phyloP scores from a whole-genome alignment of 164 flowering plant species.

The Chimonanthus praecox region DNA sequence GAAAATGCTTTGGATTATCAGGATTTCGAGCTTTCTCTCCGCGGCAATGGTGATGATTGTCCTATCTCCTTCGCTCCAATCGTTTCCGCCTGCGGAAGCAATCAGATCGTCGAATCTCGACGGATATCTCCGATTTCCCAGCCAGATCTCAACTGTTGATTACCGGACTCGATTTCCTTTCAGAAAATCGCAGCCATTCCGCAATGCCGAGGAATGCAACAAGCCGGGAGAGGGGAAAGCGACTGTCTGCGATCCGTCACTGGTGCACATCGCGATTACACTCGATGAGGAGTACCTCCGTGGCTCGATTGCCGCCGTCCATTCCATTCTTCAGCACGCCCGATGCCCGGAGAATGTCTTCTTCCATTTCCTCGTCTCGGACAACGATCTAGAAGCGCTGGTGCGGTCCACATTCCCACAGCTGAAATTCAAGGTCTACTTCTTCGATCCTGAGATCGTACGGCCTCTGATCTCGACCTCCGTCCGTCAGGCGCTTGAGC shows the following conservation, averaged over 20 bases:
- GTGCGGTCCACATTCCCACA: constrained; percentile 24
- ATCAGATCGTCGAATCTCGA: constrained; percentile 45
- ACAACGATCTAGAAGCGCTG: constrained; percentile 16
- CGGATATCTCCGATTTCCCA: constrained; percentile 21
- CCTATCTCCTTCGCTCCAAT: constrained; percentile 41
- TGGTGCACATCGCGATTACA: constrained; percentile 31
- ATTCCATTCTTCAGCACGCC: constrained; percentile 26
- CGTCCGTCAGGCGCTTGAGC: constrained; percentile 31
- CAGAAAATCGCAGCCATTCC: constrained; percentile 18
- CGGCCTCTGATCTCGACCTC: constrained; percentile 26
- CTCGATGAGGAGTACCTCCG: constrained; percentile 30
- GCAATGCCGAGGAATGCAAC: constrained; percentile 26
- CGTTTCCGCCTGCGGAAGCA: constrained; percentile 51
- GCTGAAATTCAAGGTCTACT: constrained; percentile 27
- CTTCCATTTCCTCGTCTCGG: constrained; percentile 27
- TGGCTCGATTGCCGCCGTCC: constrained; percentile 27
- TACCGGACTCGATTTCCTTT: constrained; percentile 13
- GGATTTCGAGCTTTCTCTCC: constrained; percentile 42
- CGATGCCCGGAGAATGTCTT: constrained; percentile 24
- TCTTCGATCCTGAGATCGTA: constrained; percentile 26
- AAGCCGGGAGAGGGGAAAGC: not conserved
- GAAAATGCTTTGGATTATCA: constrained; percentile 40
- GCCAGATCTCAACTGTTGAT: not conserved
- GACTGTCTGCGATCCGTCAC: constrained; percentile 23
- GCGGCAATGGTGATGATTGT: constrained; percentile 39